Evolutionary conservation across 805 yeast genomes (phyloP), one percentile per base, ranked within the genome.

Genomic region (Kuraishia piskuri): DNA sequence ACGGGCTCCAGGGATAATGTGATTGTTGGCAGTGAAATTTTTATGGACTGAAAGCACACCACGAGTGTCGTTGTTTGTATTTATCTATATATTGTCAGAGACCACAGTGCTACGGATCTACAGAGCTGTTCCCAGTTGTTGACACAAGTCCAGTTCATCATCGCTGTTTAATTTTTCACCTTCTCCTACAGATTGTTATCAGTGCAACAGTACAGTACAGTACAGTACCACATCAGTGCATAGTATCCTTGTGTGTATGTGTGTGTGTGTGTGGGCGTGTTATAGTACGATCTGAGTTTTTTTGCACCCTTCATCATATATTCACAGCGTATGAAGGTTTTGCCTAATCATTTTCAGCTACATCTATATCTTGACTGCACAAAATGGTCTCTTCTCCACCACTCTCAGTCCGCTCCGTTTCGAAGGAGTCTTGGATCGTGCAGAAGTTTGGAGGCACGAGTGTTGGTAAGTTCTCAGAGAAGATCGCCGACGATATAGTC

Each of bases 361-460:
- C 31, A 6, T 25, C n/a, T 40, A 40, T 20, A 40, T 14, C 19
- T 40, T 40, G 6, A 8, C 47, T 22, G 21, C 47, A 45, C 22
- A 45, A 20, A 20, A 45, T 45, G 47, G 23, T 21, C n/a, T 9
- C 23, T 17, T 45, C 47, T n/a, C 23, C 47, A 20, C 23, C 47
- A 22, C 20, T 25, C 20, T 47, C 49, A 5, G 20, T 22, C 3
- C 49, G 48, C 24, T 49, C 51, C 37, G 26, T 49, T 23, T 44
- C n/a, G 26, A 50, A 46, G 46, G 57, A 61, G 19, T 79, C 79
- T 19, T 86, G 92, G 91, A 68, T 87, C 2, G 87, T 94, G 6
- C 99, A 94, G 68, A 94, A 94, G 69, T 94, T 89, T 63, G 99
- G 99, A 50, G 99, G 99, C 52, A 94, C 99, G 17, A 84, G 94